Evolutionary conservation across 2,329 filamentous ascomycete genomes (phyloP), one percentile per base, ranked within the genome.

Genomic region (Pezicula neosporulosa): DNA sequence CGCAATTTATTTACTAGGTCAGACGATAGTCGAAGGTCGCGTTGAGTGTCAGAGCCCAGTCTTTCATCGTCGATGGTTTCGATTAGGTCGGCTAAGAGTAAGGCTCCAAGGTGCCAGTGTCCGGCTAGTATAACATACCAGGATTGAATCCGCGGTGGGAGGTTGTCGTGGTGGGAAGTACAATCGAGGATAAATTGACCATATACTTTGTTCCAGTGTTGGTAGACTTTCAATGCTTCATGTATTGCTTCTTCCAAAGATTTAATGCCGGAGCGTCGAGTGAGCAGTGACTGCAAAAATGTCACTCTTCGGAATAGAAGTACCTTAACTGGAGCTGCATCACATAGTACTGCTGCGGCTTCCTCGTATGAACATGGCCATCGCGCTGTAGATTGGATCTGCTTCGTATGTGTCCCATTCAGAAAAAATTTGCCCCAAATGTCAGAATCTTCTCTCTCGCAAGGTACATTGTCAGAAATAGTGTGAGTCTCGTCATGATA

Each of bases 121-220:
- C 76, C 77, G 0, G 74, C 69, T 21, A 84, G 72, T 48, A 80
- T 77, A 13, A 81, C 72, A 53, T 82, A 83, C 81, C 81, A 84
- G 39, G 79, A 80, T 58, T 81, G 79, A 4, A 83, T 73, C 13
- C 76, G 76, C 10, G 74, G 60, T 1, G 79, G 77, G 1, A 83
- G 70, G 1, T 64, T 59, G 30, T 76, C 69, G 52, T 81, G 79
- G 52, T 78, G 65, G 2, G 70, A 65, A 12, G 80, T 67, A 37
- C 80, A 74, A 52, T 81, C 77, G 15, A 69, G 62, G 58, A 81
- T 77, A 56, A 83, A 79, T 1, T 68, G 69, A 1, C 72, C 73
- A 55, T 82, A 81, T 0, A 72, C 71, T 19, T 63, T 60, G 50
- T 78, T 76, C 80, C 80, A 83, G 63, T 82, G 74, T 42, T 76